Evolutionary conservation across 371 early-diverging fungal genomes (phyloP).

Genomic region (Modicella reniformis): DNA sequence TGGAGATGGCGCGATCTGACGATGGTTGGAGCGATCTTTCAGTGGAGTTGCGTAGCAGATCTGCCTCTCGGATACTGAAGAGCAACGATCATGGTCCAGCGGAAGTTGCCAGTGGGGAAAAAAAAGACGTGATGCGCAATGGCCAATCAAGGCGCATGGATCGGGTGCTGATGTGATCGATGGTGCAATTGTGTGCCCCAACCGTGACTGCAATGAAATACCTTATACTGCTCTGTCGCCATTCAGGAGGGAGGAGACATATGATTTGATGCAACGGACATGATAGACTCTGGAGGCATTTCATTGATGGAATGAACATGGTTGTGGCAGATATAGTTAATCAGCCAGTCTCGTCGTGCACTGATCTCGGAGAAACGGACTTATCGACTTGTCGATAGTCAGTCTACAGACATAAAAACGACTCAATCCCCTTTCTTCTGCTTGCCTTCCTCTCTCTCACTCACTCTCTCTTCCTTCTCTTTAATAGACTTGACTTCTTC

Average conservation of each 20-base stretch:
- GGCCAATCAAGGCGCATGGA: conserved; percentile 46
- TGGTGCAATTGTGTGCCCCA: conserved; percentile 41
- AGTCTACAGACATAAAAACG: background rate
- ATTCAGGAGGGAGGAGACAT: background rate
- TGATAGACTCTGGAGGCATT: too few relatives aligned
- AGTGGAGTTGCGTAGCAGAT: background rate
- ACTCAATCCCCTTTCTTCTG: background rate
- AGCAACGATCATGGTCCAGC: conserved; percentile 2
- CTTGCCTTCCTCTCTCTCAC: background rate
- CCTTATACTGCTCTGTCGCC: too few relatives aligned
- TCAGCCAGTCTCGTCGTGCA: too few relatives aligned
- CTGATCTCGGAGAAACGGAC: conserved; percentile 35
- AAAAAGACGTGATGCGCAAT: conserved; percentile 7
- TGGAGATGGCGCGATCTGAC: conserved; percentile 44
- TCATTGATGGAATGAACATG: too few relatives aligned
- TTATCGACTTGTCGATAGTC: too few relatives aligned
- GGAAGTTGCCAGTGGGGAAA: background rate
- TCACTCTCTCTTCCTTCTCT: conserved; percentile 1
- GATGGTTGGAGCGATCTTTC: conserved; percentile 14
- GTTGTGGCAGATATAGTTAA: too few relatives aligned
- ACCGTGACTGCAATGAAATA: conserved; percentile 35
- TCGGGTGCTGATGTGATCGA: conserved; percentile 46
- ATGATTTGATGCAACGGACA: background rate
- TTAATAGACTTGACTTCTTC: conserved; percentile 24
- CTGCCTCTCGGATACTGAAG: background rate